Percentiles rank a stretch among this genome's conserved stretches.
phyloP scores from a whole-genome alignment of 2,329 filamentous ascomycete genomes.

The Diaporthe citrichinensis region DNA sequence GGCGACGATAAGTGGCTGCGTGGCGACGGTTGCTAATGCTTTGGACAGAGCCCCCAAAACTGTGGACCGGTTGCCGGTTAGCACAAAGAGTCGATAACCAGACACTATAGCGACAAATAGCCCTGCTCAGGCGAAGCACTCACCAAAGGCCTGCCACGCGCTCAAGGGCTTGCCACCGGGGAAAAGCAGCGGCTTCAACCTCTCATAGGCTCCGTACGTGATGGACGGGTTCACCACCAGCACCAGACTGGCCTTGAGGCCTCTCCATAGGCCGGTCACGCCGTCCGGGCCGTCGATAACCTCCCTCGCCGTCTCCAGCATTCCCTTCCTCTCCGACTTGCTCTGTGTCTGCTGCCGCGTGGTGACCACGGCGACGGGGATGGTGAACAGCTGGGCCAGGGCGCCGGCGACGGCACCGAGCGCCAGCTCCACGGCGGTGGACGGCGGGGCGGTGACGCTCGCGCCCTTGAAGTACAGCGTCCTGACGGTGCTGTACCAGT shows the following conservation, averaged over 20 bases:
- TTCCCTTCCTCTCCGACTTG: constrained; percentile 86
- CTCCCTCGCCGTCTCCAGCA: constrained; percentile 89
- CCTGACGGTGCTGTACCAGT: constrained; percentile 95
- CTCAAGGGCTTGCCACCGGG: constrained; percentile 79
- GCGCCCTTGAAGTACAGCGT: constrained; percentile 79
- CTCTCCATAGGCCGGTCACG: constrained; percentile 90
- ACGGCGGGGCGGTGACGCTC: constrained; percentile 69
- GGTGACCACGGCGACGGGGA: constrained; percentile 94
- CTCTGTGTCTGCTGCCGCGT: constrained; percentile 95
- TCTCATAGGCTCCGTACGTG: constrained; percentile 97
- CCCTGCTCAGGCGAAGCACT: constrained; percentile 56
- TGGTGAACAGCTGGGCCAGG: constrained; percentile 94
- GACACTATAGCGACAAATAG: neutral
- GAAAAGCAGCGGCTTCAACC: constrained; percentile 83
- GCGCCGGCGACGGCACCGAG: constrained; percentile 92
- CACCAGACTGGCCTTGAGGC: constrained; percentile 94
- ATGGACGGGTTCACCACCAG: constrained; percentile 97
- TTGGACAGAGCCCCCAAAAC: constrained; percentile 96
- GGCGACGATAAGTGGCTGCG: constrained; percentile 96
- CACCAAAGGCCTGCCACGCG: constrained; percentile 92
- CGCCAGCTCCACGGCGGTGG: constrained; percentile 85
- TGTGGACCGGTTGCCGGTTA: constrained; percentile 51
- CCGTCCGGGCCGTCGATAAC: constrained; percentile 94
- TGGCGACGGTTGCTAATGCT: constrained; percentile 88
- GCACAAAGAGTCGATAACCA: constrained; percentile 18